These are phyloP conservation scores for Phytopythium boreale DNA, from an alignment of 352 stramenopile species.

Conservation along the genomic window DNA sequence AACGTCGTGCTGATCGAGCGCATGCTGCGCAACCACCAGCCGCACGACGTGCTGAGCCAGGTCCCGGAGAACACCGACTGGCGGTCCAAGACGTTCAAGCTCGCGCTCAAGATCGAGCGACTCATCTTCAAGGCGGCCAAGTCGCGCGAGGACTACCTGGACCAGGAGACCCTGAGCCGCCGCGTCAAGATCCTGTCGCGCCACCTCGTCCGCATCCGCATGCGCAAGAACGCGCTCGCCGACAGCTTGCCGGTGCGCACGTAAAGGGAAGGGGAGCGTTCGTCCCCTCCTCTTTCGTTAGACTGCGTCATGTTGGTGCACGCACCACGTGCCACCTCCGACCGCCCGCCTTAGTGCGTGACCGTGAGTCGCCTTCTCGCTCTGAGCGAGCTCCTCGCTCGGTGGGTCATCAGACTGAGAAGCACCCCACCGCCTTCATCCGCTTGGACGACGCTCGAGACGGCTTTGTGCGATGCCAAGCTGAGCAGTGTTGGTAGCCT, in stretches of 20 bases:
- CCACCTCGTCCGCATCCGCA: slow-evolving; percentile 54
- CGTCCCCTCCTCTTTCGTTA: not conserved
- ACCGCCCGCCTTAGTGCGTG: not conserved
- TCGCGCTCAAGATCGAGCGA: slow-evolving; percentile 61
- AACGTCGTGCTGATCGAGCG: slow-evolving; percentile 52
- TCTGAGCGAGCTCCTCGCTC: not conserved
- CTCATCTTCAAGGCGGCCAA: slow-evolving; percentile 55
- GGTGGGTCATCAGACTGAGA: slow-evolving; percentile 1
- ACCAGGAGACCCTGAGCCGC: slow-evolving; percentile 41
- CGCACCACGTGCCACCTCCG: not conserved
- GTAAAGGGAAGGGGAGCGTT: slow-evolving; percentile 10
- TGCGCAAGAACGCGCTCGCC: slow-evolving; percentile 51
- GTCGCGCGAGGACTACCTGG: slow-evolving; percentile 49
- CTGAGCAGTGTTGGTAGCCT: not conserved
- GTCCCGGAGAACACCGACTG: slow-evolving; percentile 58
- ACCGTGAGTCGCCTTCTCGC: not conserved
- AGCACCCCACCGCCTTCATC: not conserved
- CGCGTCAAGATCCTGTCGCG: slow-evolving; percentile 51
- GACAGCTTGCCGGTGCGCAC: slow-evolving; percentile 14
- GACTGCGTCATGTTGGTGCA: not conserved
- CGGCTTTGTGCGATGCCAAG: not conserved
- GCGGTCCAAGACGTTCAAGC: slow-evolving; percentile 54
- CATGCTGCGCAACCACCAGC: slow-evolving; percentile 57
- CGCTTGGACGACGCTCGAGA: slow-evolving; percentile 1
- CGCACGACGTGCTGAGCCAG: slow-evolving; percentile 59